A percentile compares a stretch with the other conserved stretches of the same genome.
phyloP scores from a whole-genome alignment of 202 grass and related monocot species.

The Panicum hallii region DNA sequence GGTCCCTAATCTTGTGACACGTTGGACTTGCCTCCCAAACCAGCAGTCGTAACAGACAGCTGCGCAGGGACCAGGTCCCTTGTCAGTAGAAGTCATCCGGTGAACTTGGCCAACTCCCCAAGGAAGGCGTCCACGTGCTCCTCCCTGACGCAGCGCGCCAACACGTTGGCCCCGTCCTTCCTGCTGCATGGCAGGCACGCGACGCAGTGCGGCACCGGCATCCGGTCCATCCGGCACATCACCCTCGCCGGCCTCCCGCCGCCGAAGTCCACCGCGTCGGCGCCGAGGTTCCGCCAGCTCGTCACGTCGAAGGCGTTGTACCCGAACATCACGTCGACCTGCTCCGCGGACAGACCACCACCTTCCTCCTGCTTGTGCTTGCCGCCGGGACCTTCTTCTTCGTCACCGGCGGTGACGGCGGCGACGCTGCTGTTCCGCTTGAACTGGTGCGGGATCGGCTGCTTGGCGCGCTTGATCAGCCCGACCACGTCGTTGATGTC shows the following conservation, averaged over 20 bases:
- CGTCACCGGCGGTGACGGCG: not conserved
- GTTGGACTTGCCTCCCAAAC: not conserved
- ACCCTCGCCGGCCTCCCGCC: constrained; percentile 33
- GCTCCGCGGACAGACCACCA: not conserved
- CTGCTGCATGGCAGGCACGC: constrained; percentile 29
- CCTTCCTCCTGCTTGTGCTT: no score
- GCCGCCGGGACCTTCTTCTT: no score
- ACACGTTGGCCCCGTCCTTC: constrained; percentile 33
- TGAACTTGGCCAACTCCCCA: not conserved
- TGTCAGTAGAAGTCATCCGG: not conserved
- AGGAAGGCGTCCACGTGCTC: constrained; percentile 32
- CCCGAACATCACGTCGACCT: constrained; percentile 21
- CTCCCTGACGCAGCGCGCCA: constrained; percentile 30
- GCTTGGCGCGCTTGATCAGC: constrained; percentile 36
- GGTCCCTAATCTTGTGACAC: not conserved
- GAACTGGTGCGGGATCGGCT: constrained; percentile 9
- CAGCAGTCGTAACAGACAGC: not conserved
- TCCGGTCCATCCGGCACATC: constrained; percentile 26
- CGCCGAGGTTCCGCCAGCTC: constrained; percentile 42
- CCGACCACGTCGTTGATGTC: constrained; percentile 9
- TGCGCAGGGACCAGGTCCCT: not conserved
- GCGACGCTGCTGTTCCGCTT: not conserved
- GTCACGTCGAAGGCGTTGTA: constrained; percentile 39
- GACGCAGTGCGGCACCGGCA: constrained; percentile 31
- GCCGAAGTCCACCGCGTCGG: constrained; percentile 33